Evolutionary conservation across 2,329 filamentous ascomycete genomes (phyloP), one percentile per base, ranked within the genome.

Genomic region (Alternaria conjuncta): DNA sequence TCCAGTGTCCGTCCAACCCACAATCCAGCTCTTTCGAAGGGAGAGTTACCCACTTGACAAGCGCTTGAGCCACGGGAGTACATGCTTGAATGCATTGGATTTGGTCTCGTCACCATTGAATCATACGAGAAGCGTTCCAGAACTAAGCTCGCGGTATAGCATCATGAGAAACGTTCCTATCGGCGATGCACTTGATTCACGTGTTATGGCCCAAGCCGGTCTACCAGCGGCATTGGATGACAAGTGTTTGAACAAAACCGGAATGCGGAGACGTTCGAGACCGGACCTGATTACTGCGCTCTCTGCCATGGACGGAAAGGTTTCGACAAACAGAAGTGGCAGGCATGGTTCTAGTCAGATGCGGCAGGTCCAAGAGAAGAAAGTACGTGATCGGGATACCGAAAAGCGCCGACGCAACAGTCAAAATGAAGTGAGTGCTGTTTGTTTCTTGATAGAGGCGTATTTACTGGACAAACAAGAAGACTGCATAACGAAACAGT

Each of bases 361-460:
- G 26, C 49, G 26, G 47, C 46, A 71, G 44, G 69, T 70, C 21
- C 56, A 72, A 43, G 74, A 77, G 60, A 66, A 64, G 18, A 67
- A 65, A 49, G 50, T 56, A 12, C 60, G 66, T 59, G 66, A 55
- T 32, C 68, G 51, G 20, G 65, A 47, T 26, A 26, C 12, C 12
- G 66, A 62, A 23, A 60, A 68, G 57, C 62, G 57, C 13, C 55
- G 65, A 58, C 66, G 55, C 32, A 67, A 46, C 56, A 67, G 55
- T 57, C 69, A 64, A 65, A 65, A 71, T 65, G 74, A 74, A 64
- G 77, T 78, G 64, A 77, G 77, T 79, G 63, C 61, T 32, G 53
- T 60, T 61, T 68, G 64, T 70, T 70, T 77, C 63, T 57, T 55
- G 57, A n/a, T 50, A 57, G 44, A 60, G 44, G 51, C 46, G 55